A percentile compares a stretch with the other conserved stretches of the same genome.
phyloP scores from a whole-genome alignment of 2,329 filamentous ascomycete genomes.

The Aspergillus pseudotamarii region DNA sequence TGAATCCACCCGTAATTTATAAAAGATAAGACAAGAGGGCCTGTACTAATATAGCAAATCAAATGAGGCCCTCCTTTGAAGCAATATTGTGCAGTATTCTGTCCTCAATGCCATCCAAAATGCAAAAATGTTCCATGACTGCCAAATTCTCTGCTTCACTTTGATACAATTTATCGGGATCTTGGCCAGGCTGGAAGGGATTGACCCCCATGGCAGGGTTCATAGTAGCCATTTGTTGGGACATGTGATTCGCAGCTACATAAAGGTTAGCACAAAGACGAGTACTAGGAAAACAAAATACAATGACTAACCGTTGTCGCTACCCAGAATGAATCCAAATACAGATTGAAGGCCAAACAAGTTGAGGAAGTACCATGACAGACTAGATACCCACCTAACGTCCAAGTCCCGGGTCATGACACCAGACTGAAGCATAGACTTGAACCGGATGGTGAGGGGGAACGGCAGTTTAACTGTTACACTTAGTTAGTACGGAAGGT shows the following conservation, averaged over 20 bases:
- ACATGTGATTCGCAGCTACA: conserved; percentile 87
- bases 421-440: conserved; percentile 97
- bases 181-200: conserved; percentile 89
- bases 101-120: conserved; percentile 84
- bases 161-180: conserved; percentile 93
- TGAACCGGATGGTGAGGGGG: conserved; percentile 97
- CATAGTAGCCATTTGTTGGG: conserved; percentile 78
- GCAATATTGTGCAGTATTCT: conserved; percentile 66
- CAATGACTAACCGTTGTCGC: conserved; percentile 78
- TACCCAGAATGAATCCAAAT: conserved; percentile 94
- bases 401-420: conserved; percentile 96
- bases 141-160: conserved; percentile 94
- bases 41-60: neutral
- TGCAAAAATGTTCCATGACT: conserved; percentile 90
- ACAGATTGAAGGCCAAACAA: conserved; percentile 95
- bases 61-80: conserved; percentile 15
- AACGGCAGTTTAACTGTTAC: conserved; percentile 87
- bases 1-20: neutral
- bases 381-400: conserved; percentile 95
- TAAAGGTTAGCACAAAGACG: neutral
- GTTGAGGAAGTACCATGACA: conserved; percentile 98
- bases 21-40: neutral
- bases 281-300: conserved; percentile 2
- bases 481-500: neutral
- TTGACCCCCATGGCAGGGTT: conserved; percentile 66